Evolutionary conservation across 257 asterid genomes (phyloP), one percentile per base, ranked within the genome.

Genomic region (Solanum pinnatisectum): DNA sequence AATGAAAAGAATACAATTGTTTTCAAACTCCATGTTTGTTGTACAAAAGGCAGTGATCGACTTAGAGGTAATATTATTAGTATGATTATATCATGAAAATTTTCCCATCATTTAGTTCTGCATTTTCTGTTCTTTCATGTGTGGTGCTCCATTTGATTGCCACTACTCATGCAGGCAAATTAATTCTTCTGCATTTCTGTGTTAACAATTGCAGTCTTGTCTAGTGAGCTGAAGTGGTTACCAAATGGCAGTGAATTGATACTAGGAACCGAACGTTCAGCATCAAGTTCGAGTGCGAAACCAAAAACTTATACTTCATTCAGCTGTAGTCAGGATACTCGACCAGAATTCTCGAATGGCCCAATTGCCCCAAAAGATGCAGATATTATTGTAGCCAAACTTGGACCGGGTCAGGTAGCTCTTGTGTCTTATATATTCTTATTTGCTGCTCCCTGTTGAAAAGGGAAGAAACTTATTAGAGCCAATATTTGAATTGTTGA

Each of bases 361-460:
- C 94, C 95, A 35, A 95, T 96, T 90, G 90, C 87, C 32, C 94
- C 98, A 37, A 93, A 90, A 91, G 88, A 93, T 84, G 91, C 92
- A 0, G 95, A 94, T 87, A 96, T 97, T 84, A 88, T 90, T 87
- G 32, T 97, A 44, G 94, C 98, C 71, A 95, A 90, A 90, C 99
- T 97, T 87, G 98, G 97, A 87, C 93, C 98, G 74, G 98, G 99
- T 49, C 99, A 97, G 98, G 99, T 96, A 91, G 89, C 63, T 20
- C 84, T 86, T 70, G 49, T 16, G 49, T 87, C 72, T 40, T 77
- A 22, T 81, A 20, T 60, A 65, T 89, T 27, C 16, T 68, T 85
- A n/a, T 87, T n/a, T 33, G 60, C 88, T 30, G 59, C 32, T 85
- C 63, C 36, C 84, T 49, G 84, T 72, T 73, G 49, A 86, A 52